These are phyloP conservation scores for Talaromyces islandicus DNA, from an alignment of 2,329 filamentous ascomycete species.

Conservation along the genomic window DNA sequence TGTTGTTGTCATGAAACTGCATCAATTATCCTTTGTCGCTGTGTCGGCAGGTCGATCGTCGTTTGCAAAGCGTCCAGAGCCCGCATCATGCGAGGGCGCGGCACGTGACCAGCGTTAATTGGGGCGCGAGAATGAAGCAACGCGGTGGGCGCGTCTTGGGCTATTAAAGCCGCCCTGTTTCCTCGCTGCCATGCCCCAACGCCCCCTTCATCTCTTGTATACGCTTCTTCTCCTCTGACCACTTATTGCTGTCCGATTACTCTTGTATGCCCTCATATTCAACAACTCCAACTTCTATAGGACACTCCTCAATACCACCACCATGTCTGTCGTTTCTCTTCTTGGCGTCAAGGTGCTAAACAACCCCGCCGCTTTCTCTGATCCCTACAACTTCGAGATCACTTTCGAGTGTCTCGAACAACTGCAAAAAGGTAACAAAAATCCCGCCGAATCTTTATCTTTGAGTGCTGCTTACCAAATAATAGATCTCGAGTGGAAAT, in stretches of 20 bases:
- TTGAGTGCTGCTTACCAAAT: neutral
- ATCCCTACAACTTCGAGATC: constrained; percentile 95
- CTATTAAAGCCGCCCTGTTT: constrained; percentile 1
- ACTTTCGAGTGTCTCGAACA: constrained; percentile 96
- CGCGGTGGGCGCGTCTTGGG: constrained; percentile 13
- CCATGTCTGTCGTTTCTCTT: constrained; percentile 93
- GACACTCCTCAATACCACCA: constrained; percentile 20
- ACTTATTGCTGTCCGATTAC: neutral
- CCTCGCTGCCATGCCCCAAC: neutral
- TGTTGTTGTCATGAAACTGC: constrained; percentile 5
- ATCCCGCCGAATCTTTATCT: neutral
- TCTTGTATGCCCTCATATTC: neutral
- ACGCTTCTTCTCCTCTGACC: neutral
- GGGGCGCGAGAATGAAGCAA: constrained; percentile 19
- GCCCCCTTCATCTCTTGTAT: neutral
- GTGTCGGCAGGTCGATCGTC: constrained; percentile 5
- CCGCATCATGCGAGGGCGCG: constrained; percentile 11
- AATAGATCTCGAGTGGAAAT: constrained; percentile 95
- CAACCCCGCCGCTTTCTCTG: constrained; percentile 91
- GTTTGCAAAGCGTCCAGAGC: constrained; percentile 1
- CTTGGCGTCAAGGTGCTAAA: constrained; percentile 94
- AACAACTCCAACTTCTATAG: neutral
- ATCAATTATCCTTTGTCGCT: constrained; percentile 7
- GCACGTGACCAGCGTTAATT: constrained; percentile 29
- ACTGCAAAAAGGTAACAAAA: constrained; percentile 78